phyloP scores from a whole-genome alignment of 75 land plant genomes.

The Sequoiadendron giganteum region DNA sequence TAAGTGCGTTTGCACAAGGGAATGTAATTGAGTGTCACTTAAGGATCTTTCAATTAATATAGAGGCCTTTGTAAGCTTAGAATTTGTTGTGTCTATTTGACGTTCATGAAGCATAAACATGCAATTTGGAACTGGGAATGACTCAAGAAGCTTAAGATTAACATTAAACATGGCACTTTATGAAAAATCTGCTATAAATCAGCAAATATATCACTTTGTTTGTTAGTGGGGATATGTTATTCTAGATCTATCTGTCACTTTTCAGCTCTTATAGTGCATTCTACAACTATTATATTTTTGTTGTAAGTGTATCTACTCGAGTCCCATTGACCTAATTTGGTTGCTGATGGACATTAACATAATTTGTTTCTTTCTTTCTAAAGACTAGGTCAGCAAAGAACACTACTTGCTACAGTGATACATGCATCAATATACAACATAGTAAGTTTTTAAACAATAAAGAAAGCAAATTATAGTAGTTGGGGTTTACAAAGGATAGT shows the following conservation, averaged over 20 bases:
- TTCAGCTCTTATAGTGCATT: background rate
- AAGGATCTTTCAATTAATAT: background rate
- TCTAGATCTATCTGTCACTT: background rate
- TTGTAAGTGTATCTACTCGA: background rate
- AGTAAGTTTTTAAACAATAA: background rate
- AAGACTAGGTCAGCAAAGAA: background rate
- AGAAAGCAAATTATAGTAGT: background rate
- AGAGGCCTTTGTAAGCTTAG: background rate
- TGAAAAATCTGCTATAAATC: background rate
- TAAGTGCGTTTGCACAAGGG: too few relatives aligned
- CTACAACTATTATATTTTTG: background rate
- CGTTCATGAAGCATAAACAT: background rate
- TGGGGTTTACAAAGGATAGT: background rate
- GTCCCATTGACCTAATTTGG: background rate
- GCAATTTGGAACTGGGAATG: background rate
- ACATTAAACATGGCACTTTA: background rate
- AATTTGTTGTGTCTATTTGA: background rate
- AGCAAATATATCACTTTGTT: background rate
- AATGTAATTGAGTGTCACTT: too few relatives aligned
- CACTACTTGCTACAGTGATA: background rate
- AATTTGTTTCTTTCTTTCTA: background rate
- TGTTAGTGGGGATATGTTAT: background rate
- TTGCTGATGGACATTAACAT: background rate
- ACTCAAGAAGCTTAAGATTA: background rate
- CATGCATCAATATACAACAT: background rate